Evolutionary conservation across 1,284 basidiomycete genomes (phyloP), one percentile per base, ranked within the genome.

Genomic region (Ustilago hordei): DNA sequence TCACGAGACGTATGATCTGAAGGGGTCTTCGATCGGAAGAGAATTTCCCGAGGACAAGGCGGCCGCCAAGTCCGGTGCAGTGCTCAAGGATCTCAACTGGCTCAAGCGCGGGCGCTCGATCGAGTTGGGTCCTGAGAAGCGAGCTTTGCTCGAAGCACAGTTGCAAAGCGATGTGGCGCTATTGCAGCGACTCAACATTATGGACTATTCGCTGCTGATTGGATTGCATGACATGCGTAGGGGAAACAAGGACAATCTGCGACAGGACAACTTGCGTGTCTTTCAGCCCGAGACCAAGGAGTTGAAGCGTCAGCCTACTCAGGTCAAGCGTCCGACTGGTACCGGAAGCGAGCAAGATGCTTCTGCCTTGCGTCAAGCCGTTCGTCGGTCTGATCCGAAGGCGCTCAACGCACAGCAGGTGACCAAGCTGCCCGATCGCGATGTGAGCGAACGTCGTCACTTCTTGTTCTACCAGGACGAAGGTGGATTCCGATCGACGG

Each of bases 381-480:
- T 96, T 85, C 91, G 94, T 15, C 89, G 91, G 43, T 93, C 93
- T 2, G 94, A 95, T 83, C 92, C 92, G 0, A 91, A 94, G 83
- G 89, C 90, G 4, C 89, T 95, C 36, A 91, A 90, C 4, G 85
- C 88, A 0, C 88, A 88, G 17, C 88, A 89, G 19, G 88, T 89
- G 5, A 88, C 91, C 55, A 89, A 91, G 75, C 88, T 95, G 13
- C 93, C 93, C 0, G 87, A 88, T 35, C 89, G 90, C 55, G 90
- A 91, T 70, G 68, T 88, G 0, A 91, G 90, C 53, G 94, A 97
- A 81, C 90, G 93, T 31, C 90, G 91, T 55, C 91, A 94, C 75
- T 95, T 96, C 86, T 86, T 97, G 41, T 99, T 98, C 87, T 98
- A 98, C 85, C 94, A 96, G 84, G 95, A 99, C 84, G 97, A 99